Percentiles rank a stretch among this genome's conserved stretches.
Evolutionary conservation across 257 asterid species (phyloP).

Genomic region (Vinca minor): DNA sequence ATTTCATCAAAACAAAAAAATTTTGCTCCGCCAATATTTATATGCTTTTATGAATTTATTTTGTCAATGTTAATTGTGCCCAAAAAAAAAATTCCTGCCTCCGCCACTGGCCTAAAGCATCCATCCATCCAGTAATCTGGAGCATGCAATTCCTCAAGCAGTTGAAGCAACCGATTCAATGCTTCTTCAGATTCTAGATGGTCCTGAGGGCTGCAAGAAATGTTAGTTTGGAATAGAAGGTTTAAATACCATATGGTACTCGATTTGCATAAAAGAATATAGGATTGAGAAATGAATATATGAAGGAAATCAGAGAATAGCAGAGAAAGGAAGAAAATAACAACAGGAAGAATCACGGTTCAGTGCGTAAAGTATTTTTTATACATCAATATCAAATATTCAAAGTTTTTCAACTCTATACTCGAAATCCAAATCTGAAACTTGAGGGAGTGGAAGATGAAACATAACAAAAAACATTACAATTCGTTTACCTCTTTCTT

Average conservation of each 20-base stretch:
- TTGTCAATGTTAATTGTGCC: no score
- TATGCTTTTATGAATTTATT: no score
- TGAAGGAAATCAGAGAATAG: background rate
- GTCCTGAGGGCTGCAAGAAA: conserved; percentile 35
- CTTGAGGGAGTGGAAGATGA: no score
- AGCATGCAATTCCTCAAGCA: conserved; percentile 55
- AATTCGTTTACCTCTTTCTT: no score
- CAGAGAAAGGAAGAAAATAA: background rate
- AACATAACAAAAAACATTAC: no score
- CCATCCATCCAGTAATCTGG: conserved; percentile 57
- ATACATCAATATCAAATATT: no score
- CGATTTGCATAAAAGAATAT: background rate
- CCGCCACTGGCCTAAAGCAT: no score
- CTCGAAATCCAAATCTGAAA: no score
- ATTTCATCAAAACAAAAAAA: no score
- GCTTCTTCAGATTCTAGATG: conserved; percentile 56
- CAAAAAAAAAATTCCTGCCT: no score
- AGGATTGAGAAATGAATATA: background rate
- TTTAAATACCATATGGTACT: conserved; percentile 1
- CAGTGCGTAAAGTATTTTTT: background rate
- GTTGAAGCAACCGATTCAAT: conserved; percentile 47
- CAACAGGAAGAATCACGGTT: background rate
- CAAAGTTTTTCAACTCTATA: no score
- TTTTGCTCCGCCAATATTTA: no score
- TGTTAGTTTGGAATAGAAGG: conserved; percentile 8